phyloP scores from a whole-genome alignment of 1,284 basidiomycete genomes.

The Earliella scabrosa region DNA sequence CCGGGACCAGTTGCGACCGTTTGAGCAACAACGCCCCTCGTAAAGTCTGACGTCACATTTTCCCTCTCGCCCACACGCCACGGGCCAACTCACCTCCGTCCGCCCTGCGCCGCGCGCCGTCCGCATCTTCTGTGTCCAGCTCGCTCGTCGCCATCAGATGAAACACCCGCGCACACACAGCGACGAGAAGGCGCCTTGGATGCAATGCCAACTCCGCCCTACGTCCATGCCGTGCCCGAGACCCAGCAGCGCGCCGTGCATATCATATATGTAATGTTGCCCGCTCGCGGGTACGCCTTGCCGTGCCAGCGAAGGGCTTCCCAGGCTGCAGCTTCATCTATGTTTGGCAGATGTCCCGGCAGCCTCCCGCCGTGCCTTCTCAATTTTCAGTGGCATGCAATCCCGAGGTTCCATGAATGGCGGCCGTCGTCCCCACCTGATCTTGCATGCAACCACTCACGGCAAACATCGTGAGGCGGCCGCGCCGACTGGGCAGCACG shows the following conservation, averaged over 20 bases:
- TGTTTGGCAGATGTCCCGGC: background rate
- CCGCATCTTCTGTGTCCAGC: background rate
- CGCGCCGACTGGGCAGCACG: background rate
- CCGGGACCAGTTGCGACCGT: conserved; percentile 6
- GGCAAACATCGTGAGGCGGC: background rate
- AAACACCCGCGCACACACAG: background rate
- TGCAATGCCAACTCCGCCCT: conserved; percentile 11
- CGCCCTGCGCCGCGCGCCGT: background rate
- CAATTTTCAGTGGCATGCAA: no score
- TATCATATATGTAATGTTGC: background rate
- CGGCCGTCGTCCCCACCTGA: background rate
- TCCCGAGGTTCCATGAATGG: background rate
- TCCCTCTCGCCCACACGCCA: conserved; percentile 7
- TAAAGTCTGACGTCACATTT: conserved; percentile 11
- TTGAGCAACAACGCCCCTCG: background rate
- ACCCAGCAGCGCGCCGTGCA: background rate
- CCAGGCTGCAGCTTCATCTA: background rate
- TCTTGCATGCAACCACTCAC: background rate
- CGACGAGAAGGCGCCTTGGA: background rate
- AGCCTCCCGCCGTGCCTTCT: background rate
- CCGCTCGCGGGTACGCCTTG: background rate
- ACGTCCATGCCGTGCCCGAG: conserved; percentile 2
- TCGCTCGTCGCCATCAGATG: conserved; percentile 16
- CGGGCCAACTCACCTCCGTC: conserved; percentile 16
- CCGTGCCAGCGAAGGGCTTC: background rate